Evolutionary conservation across 148 eudicot species (phyloP).

Genomic region (Cornus florida): DNA sequence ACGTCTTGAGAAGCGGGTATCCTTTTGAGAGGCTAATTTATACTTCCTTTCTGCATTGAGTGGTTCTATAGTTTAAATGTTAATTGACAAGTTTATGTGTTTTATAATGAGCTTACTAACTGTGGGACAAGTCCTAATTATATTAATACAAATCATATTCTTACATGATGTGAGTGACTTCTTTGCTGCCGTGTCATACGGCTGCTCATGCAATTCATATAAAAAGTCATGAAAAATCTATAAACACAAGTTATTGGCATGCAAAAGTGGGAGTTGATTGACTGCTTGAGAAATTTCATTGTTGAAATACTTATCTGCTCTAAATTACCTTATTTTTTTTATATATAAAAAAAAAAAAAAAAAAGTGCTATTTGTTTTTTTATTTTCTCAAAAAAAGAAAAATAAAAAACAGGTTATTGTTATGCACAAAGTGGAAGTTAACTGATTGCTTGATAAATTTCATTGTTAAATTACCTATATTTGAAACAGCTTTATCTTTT

Average conservation of each 20-base stretch:
- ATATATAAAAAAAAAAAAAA: too few species aligned
- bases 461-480: background rate
- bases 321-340: too few species aligned
- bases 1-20: constrained; percentile 96
- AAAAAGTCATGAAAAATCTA: background rate
- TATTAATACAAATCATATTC: background rate
- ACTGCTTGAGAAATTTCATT: background rate
- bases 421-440: background rate
- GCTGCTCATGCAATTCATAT: background rate
- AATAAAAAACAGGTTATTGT: background rate
- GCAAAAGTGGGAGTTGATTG: background rate
- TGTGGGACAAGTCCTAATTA: background rate
- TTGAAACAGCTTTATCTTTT: background rate
- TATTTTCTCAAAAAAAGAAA: too few species aligned
- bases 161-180: background rate
- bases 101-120: background rate
- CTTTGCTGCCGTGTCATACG: background rate
- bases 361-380: background rate
- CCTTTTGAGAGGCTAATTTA: constrained; percentile 21
- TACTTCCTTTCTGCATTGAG: background rate
- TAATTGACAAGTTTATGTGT: background rate
- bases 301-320: too few species aligned
- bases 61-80: background rate
- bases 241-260: constrained; percentile 2
- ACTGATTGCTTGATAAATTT: background rate